Evolutionary conservation across 1,284 basidiomycete genomes (phyloP).

Genomic region (Cutaneotrichosporon arboriforme): DNA sequence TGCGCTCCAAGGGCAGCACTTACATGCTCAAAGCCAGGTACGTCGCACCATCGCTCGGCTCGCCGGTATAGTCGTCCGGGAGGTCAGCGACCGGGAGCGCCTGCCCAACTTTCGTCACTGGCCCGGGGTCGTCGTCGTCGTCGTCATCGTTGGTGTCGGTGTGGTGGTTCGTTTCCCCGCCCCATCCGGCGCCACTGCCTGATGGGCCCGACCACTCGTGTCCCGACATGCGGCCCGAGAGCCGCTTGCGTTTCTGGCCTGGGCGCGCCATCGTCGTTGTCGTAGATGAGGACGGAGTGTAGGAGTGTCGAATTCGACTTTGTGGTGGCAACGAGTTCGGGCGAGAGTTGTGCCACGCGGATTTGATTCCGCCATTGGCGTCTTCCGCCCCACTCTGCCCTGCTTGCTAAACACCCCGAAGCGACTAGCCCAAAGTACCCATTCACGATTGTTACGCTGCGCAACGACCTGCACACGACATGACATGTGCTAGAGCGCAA

Average conservation of each 20-base stretch:
- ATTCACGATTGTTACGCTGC: no score
- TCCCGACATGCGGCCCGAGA: no score
- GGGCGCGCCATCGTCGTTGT: slow-evolving; percentile 7
- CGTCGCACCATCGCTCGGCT: slow-evolving; percentile 31
- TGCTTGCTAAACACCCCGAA: no score
- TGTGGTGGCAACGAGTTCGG: slow-evolving; percentile 1
- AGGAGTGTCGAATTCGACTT: neutral
- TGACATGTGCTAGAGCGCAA: no score
- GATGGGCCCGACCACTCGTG: no score
- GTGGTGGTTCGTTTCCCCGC: neutral
- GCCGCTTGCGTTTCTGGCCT: slow-evolving; percentile 5
- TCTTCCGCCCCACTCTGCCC: no score
- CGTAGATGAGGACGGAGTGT: neutral
- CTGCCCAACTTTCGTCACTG: slow-evolving; percentile 9
- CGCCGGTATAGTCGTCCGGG: slow-evolving; percentile 31
- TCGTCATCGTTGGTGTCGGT: neutral
- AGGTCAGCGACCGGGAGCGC: slow-evolving; percentile 34
- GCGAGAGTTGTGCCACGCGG: no score
- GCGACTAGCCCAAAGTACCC: no score
- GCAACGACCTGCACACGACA: no score
- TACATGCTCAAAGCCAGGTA: slow-evolving; percentile 38
- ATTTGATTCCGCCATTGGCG: no score
- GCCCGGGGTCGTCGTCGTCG: slow-evolving; percentile 5
- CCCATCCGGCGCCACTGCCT: neutral
- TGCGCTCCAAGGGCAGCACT: slow-evolving; percentile 6